Evolutionary conservation across 345 rosid species (phyloP).

Genomic region (Hypericum perforatum): DNA sequence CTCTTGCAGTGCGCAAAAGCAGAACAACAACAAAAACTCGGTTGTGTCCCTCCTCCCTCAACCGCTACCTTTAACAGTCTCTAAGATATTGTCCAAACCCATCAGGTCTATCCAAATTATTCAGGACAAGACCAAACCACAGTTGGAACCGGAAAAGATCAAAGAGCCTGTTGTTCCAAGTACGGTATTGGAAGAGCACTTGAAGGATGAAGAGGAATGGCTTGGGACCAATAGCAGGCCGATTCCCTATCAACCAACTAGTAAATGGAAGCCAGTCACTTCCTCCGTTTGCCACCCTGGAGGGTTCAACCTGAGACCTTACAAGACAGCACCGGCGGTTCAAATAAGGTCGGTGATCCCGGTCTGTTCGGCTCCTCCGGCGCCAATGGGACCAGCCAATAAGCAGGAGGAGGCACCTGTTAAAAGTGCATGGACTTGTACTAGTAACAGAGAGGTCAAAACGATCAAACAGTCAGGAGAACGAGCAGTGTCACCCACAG

Average conservation of each 20-base stretch:
- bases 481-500: too few species aligned
- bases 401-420: too few species aligned
- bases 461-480: too few species aligned
- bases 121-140: constrained; percentile 20
- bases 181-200: constrained; percentile 11
- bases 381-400: constrained; percentile 13
- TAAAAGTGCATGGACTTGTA: constrained; percentile 1
- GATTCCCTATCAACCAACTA: constrained; percentile 8
- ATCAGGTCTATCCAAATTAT: constrained; percentile 9
- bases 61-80: constrained; percentile 36
- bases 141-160: constrained; percentile 1
- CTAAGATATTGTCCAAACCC: constrained; percentile 30
- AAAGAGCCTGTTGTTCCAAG: constrained; percentile 2
- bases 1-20: too few species aligned
- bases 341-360: constrained; percentile 71
- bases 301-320: constrained; percentile 15
- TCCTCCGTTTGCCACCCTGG: constrained; percentile 12
- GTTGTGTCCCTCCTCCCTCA: constrained; percentile 43
- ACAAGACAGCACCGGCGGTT: constrained; percentile 52
- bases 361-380: constrained; percentile 59
- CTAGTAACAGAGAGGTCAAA: neutral
- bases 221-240: constrained; percentile 14
- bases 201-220: constrained; percentile 30
- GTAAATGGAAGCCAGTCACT: constrained; percentile 2
- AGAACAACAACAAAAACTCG: constrained; percentile 25